Conservation (phyloP, 2,329 filamentous ascomycete genomes). For the Stenocarpella maydis region DNA sequence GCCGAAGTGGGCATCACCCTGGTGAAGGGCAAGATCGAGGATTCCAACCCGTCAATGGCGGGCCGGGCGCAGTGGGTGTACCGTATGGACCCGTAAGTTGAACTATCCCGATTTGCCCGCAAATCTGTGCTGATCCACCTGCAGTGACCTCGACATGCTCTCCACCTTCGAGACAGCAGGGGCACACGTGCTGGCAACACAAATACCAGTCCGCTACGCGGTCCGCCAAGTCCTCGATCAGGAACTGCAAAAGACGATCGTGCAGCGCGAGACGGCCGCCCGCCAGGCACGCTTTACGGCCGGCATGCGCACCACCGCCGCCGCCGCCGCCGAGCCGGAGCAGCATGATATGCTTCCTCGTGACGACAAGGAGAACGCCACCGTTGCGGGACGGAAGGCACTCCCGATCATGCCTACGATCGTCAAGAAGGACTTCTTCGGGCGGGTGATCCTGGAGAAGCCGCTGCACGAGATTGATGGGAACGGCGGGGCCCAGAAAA, state of each 20-base stretch:
- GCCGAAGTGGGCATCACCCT: constrained; percentile 83
- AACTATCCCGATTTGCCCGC: not conserved
- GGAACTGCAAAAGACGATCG: constrained; percentile 80
- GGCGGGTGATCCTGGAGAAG: constrained; percentile 63
- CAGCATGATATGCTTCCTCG: not conserved
- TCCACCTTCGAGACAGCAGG: constrained; percentile 76
- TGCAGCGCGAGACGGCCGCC: constrained; percentile 70
- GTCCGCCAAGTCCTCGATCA: constrained; percentile 93
- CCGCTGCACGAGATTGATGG: constrained; percentile 52
- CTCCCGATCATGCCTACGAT: constrained; percentile 14
- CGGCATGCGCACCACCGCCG: constrained; percentile 49
- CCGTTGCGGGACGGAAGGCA: constrained; percentile 43
- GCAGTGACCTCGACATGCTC: constrained; percentile 77
- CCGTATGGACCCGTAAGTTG: constrained; percentile 88
- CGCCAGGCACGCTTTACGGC: constrained; percentile 71
- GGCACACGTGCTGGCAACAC: constrained; percentile 60
- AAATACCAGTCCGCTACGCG: constrained; percentile 84
- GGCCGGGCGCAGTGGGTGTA: constrained; percentile 79
- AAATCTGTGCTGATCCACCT: constrained; percentile 14
- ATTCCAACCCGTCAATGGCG: constrained; percentile 49
- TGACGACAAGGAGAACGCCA: constrained; percentile 51
- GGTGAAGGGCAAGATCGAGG: constrained; percentile 81
- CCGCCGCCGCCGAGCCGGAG: constrained; percentile 37
- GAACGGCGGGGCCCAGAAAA: constrained; percentile 42
- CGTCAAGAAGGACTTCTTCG: constrained; percentile 42